Percentiles rank a stretch among this genome's conserved stretches.
These are phyloP conservation scores for Claviceps lovelessii DNA, from an alignment of 2,329 filamentous ascomycete species.

Conservation along the genomic window DNA sequence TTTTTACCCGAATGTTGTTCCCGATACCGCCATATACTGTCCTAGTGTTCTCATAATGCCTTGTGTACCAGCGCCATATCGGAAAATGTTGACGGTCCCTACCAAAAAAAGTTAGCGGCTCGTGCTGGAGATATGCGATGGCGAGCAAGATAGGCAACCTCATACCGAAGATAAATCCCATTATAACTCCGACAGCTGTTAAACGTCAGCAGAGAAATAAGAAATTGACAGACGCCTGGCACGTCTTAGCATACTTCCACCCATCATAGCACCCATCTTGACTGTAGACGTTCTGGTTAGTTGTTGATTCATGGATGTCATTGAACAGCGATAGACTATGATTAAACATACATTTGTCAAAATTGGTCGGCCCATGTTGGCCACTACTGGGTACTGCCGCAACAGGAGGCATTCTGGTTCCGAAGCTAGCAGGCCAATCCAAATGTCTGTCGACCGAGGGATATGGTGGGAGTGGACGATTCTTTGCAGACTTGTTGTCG, in stretches of 20 bases:
- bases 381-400: conserved; percentile 23
- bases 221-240: neutral
- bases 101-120: conserved; percentile 2
- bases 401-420: conserved; percentile 25
- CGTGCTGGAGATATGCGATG: neutral
- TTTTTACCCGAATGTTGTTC: conserved; percentile 80
- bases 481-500: neutral
- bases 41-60: conserved; percentile 88
- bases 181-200: conserved; percentile 82
- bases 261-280: conserved; percentile 98
- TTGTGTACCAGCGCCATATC: conserved; percentile 84
- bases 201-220: conserved; percentile 16
- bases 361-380: conserved; percentile 34
- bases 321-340: neutral
- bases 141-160: neutral
- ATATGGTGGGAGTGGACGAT: neutral
- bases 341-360: conserved; percentile 37
- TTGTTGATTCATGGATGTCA: neutral
- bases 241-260: conserved; percentile 61
- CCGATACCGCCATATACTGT: conserved; percentile 92
- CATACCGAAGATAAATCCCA: conserved; percentile 93
- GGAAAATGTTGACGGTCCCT: conserved; percentile 90
- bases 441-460: neutral
- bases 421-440: neutral
- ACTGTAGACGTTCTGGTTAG: conserved; percentile 12